Percentiles rank a stretch among this genome's conserved stretches.
Conservation (phyloP, 1,139 yeast species). For the Candida anutae region DNA sequence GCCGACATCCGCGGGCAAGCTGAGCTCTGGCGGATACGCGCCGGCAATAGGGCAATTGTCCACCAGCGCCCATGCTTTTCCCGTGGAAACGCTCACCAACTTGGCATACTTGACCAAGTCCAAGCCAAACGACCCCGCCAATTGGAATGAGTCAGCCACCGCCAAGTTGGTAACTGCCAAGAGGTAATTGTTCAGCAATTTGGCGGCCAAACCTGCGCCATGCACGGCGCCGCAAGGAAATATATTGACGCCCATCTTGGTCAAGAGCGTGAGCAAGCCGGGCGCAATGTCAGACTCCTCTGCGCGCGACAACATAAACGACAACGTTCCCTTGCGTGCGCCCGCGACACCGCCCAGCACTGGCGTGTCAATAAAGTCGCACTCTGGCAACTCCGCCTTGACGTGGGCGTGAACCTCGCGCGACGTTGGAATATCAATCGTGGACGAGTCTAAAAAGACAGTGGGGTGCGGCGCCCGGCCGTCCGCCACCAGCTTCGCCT, state of each 20-base stretch:
- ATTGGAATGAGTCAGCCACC: slow-evolving; percentile 52
- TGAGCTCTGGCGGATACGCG: slow-evolving; percentile 33
- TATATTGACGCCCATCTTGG: slow-evolving; percentile 45
- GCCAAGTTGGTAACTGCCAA: slow-evolving; percentile 54
- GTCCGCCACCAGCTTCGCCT: background rate
- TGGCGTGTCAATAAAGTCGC: slow-evolving; percentile 50
- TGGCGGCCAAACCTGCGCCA: slow-evolving; percentile 55
- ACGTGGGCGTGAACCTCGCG: slow-evolving; percentile 31
- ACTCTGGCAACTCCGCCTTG: slow-evolving; percentile 22
- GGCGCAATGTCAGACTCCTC: slow-evolving; percentile 20
- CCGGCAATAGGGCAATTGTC: slow-evolving; percentile 56
- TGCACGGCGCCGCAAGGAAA: slow-evolving; percentile 47
- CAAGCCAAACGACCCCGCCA: slow-evolving; percentile 49
- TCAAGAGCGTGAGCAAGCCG: slow-evolving; percentile 21
- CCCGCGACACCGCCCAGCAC: slow-evolving; percentile 60
- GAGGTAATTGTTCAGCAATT: slow-evolving; percentile 50
- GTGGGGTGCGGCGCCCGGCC: slow-evolving; percentile 14
- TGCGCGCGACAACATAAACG: slow-evolving; percentile 49
- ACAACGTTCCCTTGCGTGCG: slow-evolving; percentile 47
- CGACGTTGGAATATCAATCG: slow-evolving; percentile 49
- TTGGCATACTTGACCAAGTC: slow-evolving; percentile 43
- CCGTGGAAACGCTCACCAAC: slow-evolving; percentile 51
- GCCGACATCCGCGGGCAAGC: slow-evolving; percentile 40
- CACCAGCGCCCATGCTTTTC: slow-evolving; percentile 54
- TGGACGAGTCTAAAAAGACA: slow-evolving; percentile 44